phyloP scores from a whole-genome alignment of 768 basidiomycete species.

The Kwoniella mangroviensis region DNA sequence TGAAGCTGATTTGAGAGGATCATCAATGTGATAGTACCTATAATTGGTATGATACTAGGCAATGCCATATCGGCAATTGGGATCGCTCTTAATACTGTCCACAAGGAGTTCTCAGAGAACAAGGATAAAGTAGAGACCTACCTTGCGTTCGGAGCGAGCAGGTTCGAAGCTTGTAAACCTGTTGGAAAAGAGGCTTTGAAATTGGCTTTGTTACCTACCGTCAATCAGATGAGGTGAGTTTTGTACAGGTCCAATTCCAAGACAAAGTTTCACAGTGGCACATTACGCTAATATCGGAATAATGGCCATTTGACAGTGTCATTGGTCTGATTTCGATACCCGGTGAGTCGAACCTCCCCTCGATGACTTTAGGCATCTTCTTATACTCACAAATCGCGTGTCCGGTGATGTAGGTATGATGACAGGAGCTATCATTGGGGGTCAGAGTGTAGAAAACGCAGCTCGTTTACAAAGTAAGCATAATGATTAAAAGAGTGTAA shows the following conservation, averaged over 20 bases:
- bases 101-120: slow-evolving; percentile 79
- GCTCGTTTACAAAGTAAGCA: slow-evolving; percentile 72
- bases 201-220: slow-evolving; percentile 75
- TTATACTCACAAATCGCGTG: background rate
- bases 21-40: slow-evolving; percentile 64
- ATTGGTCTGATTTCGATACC: slow-evolving; percentile 59
- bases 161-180: slow-evolving; percentile 81
- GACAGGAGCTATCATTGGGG: slow-evolving; percentile 88
- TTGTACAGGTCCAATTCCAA: background rate
- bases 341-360: slow-evolving; percentile 22
- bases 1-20: background rate
- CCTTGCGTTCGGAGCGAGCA: slow-evolving; percentile 81
- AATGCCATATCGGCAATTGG: slow-evolving; percentile 77
- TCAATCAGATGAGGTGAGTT: slow-evolving; percentile 76
- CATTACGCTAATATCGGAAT: no score
- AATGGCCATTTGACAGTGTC: slow-evolving; percentile 37
- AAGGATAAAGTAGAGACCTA: slow-evolving; percentile 82
- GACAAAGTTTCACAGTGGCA: background rate
- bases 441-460: slow-evolving; percentile 80
- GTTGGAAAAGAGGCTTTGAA: slow-evolving; percentile 78
- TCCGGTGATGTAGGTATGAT: slow-evolving; percentile 73
- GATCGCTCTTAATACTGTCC: slow-evolving; percentile 68
- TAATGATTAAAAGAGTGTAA: background rate
- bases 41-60: slow-evolving; percentile 85
- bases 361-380: background rate